phyloP scores from a whole-genome alignment of 164 flowering plant genomes.

The Liriodendron chinense region DNA sequence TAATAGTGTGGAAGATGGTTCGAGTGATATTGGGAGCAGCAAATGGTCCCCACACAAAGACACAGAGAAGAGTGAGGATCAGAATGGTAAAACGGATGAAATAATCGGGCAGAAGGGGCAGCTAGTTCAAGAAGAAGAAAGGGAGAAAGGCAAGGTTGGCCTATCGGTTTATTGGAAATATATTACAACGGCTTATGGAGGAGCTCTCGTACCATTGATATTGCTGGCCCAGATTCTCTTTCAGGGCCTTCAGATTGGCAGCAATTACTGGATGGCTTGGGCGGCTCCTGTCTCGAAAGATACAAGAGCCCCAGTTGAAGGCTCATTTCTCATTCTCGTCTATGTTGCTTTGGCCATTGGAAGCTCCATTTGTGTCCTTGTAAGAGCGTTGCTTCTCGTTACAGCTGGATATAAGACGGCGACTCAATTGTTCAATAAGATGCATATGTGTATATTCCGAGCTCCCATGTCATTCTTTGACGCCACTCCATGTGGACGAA shows the following conservation, averaged over 20 bases:
- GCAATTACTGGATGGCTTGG: slow-evolving; percentile 99
- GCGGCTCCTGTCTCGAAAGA: slow-evolving; percentile 71
- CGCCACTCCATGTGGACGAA: slow-evolving; percentile 91
- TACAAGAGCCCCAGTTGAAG: slow-evolving; percentile 37
- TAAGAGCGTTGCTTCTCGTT: slow-evolving; percentile 44
- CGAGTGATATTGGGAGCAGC: slow-evolving; percentile 7
- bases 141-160: slow-evolving; percentile 87
- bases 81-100: slow-evolving; percentile 37
- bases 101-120: slow-evolving; percentile 47
- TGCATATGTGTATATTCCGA: slow-evolving; percentile 83
- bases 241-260: slow-evolving; percentile 75
- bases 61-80: slow-evolving; percentile 12
- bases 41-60: slow-evolving; percentile 2
- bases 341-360: slow-evolving; percentile 67
- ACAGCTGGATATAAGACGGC: slow-evolving; percentile 77
- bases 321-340: slow-evolving; percentile 46
- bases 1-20: slow-evolving; percentile 12
- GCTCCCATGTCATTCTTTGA: slow-evolving; percentile 97
- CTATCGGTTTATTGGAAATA: slow-evolving; percentile 81
- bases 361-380: slow-evolving; percentile 60
- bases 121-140: slow-evolving; percentile 89
- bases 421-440: slow-evolving; percentile 64
- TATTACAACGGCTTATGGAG: slow-evolving; percentile 64
- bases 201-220: slow-evolving; percentile 73
- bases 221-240: slow-evolving; percentile 54